Conservation (phyloP, 345 rosid species). For the Citrus sinensis region DNA sequence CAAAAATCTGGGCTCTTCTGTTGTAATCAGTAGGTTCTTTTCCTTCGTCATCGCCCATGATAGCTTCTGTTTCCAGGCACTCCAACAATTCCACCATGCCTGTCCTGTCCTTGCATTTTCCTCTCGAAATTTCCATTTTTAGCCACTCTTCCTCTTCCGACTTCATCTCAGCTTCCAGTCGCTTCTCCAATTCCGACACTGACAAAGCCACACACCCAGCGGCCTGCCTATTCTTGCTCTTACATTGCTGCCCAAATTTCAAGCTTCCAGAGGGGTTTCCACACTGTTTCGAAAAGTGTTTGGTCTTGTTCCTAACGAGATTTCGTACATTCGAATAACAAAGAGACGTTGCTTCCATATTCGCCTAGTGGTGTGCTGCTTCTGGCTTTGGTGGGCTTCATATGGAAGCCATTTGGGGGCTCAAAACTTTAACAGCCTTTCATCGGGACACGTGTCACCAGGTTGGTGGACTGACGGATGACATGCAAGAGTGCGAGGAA, state of each 20-base stretch:
- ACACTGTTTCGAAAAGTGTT: not conserved
- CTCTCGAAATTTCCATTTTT: slow-evolving; percentile 26
- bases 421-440: not conserved
- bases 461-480: not conserved
- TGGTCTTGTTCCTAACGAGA: not conserved
- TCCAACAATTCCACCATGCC: slow-evolving; percentile 58
- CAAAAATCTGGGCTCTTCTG: slow-evolving; percentile 78
- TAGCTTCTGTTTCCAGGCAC: slow-evolving; percentile 81
- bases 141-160: slow-evolving; percentile 43
- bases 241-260: not conserved
- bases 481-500: not conserved
- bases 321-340: not conserved
- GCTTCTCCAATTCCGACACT: slow-evolving; percentile 18
- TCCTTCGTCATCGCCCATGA: slow-evolving; percentile 80
- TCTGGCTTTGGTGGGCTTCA: no score
- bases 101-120: slow-evolving; percentile 40
- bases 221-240: not conserved
- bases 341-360: slow-evolving; percentile 8
- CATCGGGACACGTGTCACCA: slow-evolving; percentile 12
- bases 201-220: slow-evolving; percentile 27
- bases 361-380: not conserved
- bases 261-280: not conserved
- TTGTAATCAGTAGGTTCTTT: slow-evolving; percentile 64
- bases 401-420: slow-evolving; percentile 1
- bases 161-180: slow-evolving; percentile 25